Percentiles rank a stretch among this genome's conserved stretches.
These are phyloP conservation scores for Xylaria curta DNA, from an alignment of 495 filamentous ascomycete species.

Conservation along the genomic window DNA sequence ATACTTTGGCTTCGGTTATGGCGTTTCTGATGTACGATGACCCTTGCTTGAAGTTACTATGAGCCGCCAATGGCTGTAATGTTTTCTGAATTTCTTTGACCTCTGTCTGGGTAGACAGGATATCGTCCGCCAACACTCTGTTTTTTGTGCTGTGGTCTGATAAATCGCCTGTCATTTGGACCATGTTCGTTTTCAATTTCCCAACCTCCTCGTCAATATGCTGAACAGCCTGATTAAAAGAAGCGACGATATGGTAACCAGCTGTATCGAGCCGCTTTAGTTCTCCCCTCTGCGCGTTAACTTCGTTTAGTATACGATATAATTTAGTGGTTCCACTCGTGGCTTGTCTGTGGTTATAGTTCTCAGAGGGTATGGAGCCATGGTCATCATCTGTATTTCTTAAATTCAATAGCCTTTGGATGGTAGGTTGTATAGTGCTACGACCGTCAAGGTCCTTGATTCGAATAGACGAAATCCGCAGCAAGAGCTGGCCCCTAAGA, in stretches of 20 bases:
- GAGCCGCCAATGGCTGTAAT: conserved; percentile 23
- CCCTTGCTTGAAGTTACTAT: conserved; percentile 28
- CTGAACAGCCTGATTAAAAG: conserved; percentile 38
- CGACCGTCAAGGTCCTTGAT: conserved; percentile 24
- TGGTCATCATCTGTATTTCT: conserved; percentile 25
- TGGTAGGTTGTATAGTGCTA: conserved; percentile 27
- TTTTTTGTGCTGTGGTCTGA: background rate
- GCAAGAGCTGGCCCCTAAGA: conserved; percentile 37
- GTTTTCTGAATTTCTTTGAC: conserved; percentile 28
- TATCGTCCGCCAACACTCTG: conserved; percentile 26
- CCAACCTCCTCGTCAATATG: conserved; percentile 37
- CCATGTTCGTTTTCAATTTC: conserved; percentile 32
- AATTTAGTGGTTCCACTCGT: background rate
- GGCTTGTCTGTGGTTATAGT: background rate
- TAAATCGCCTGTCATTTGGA: conserved; percentile 29
- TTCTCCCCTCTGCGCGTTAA: conserved; percentile 42
- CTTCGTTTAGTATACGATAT: conserved; percentile 22
- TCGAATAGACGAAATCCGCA: conserved; percentile 32
- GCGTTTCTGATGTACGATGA: conserved; percentile 11
- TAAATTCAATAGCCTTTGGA: conserved; percentile 42
- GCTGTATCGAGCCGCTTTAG: conserved; percentile 43
- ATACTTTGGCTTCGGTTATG: conserved; percentile 16
- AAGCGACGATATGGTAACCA: conserved; percentile 42
- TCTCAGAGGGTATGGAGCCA: background rate
- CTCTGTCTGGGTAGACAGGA: conserved; percentile 33